phyloP scores from a whole-genome alignment of 78 protist genomes.

The Guillardia theta region DNA sequence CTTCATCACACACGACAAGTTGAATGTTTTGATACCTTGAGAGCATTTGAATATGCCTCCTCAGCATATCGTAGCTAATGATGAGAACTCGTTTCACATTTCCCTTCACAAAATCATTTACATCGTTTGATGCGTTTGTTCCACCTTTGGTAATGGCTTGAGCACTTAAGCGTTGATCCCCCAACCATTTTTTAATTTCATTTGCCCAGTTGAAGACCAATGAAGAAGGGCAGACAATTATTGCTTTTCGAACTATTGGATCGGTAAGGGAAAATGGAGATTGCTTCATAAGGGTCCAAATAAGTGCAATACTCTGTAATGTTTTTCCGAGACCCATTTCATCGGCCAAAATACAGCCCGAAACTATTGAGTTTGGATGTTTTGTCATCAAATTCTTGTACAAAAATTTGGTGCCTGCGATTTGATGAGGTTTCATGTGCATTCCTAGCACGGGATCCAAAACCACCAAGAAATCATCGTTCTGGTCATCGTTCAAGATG shows the following conservation, averaged over 20 bases:
- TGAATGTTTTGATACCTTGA: background rate
- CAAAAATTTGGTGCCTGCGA: background rate
- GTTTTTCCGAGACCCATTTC: slow-evolving; percentile 41
- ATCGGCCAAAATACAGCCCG: slow-evolving; percentile 16
- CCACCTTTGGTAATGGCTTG: background rate
- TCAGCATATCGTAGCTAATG: background rate
- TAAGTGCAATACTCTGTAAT: background rate
- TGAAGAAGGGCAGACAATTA: background rate
- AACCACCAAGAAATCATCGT: background rate
- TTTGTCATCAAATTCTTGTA: background rate
- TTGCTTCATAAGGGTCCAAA: slow-evolving; percentile 29
- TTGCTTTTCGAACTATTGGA: background rate
- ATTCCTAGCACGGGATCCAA: background rate
- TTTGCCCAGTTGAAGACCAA: background rate
- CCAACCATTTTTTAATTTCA: slow-evolving; percentile 24
- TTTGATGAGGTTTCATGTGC: background rate
- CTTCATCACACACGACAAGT: slow-evolving; percentile 28
- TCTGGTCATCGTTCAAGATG: background rate
- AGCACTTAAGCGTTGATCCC: background rate
- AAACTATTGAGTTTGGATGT: background rate
- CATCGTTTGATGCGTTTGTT: background rate
- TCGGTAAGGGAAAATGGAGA: background rate
- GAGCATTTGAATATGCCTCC: background rate
- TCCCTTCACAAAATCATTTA: background rate
- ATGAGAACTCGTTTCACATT: background rate